Conservation (phyloP, 2,329 filamentous ascomycete species). For the Ophiostoma populinum region DNA sequence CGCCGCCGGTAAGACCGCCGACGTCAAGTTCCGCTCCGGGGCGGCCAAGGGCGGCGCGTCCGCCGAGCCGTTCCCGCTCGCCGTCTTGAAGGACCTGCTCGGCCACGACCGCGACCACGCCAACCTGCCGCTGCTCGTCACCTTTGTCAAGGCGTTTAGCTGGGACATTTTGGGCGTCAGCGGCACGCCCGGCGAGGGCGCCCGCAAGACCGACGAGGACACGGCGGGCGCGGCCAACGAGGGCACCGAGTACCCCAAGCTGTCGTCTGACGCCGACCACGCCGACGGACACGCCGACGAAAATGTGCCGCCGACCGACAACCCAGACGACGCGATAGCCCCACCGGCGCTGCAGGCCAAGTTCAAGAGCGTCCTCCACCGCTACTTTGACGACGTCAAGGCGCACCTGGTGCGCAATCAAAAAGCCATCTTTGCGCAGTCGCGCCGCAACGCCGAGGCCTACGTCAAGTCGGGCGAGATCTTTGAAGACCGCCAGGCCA, state of each 20-base stretch:
- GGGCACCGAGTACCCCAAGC: neutral
- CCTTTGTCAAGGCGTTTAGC: constrained; percentile 90
- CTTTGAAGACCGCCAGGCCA: constrained; percentile 90
- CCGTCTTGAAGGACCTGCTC: constrained; percentile 92
- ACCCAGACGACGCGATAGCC: constrained; percentile 51
- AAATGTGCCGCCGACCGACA: constrained; percentile 15
- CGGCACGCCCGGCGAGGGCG: constrained; percentile 49
- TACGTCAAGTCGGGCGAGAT: constrained; percentile 98
- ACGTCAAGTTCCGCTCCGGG: constrained; percentile 35
- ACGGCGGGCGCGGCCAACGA: constrained; percentile 15
- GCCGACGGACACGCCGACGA: constrained; percentile 28
- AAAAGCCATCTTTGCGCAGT: constrained; percentile 71
- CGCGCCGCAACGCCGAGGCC: constrained; percentile 87
- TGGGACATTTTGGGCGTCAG: constrained; percentile 89
- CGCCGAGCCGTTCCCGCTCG: constrained; percentile 83
- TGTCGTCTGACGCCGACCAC: constrained; percentile 9
- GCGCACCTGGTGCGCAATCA: constrained; percentile 79
- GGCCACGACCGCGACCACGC: constrained; percentile 84
- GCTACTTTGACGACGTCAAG: constrained; percentile 90
- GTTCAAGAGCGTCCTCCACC: constrained; percentile 68
- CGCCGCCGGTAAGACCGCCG: constrained; percentile 44
- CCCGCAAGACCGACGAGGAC: constrained; percentile 68
- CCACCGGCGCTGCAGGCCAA: constrained; percentile 63
- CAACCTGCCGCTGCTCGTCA: constrained; percentile 78
- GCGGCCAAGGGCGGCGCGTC: constrained; percentile 42